Conservation (phyloP, 441 rosid species). For the Pelargonium fulgidum region DNA sequence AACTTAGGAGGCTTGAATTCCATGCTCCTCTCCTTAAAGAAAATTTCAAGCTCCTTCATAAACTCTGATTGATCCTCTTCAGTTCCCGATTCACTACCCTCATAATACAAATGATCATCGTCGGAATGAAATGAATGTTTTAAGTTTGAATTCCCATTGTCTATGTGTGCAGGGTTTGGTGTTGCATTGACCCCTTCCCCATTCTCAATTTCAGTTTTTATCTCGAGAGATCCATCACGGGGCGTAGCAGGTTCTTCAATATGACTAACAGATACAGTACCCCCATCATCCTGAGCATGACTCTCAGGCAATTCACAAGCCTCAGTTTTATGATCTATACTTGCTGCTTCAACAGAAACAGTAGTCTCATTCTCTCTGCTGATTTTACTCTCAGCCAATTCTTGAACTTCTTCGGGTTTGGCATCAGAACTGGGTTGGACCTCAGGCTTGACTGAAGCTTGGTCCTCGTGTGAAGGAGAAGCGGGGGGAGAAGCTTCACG, state of each 20-base stretch:
- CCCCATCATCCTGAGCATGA: neutral
- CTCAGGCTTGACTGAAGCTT: constrained; percentile 5
- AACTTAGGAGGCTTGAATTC: constrained; percentile 74
- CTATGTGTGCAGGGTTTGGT: neutral
- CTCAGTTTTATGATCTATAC: neutral
- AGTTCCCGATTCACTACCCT: constrained; percentile 61
- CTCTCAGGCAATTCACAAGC: constrained; percentile 1
- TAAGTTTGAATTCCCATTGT: constrained; percentile 8
- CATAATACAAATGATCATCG: constrained; percentile 29
- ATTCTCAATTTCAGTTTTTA: constrained; percentile 9
- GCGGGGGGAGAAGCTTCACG: constrained; percentile 23
- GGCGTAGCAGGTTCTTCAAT: constrained; percentile 10
- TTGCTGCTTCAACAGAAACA: constrained; percentile 6
- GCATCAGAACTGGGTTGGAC: neutral
- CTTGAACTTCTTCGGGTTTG: neutral
- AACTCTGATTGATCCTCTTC: constrained; percentile 61
- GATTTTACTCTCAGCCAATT: constrained; percentile 8
- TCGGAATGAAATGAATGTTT: constrained; percentile 48
- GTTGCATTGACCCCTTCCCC: constrained; percentile 4
- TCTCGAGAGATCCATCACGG: constrained; percentile 1
- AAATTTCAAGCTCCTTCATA: constrained; percentile 50
- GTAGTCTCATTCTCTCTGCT: neutral
- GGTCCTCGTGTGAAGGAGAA: constrained; percentile 22
- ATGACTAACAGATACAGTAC: constrained; percentile 5
- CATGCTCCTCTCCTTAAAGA: constrained; percentile 50